Percentiles rank a stretch among this genome's conserved stretches.
phyloP scores from a whole-genome alignment of 108 stramenopile species.

The Fragilariopsis cylindrus region DNA sequence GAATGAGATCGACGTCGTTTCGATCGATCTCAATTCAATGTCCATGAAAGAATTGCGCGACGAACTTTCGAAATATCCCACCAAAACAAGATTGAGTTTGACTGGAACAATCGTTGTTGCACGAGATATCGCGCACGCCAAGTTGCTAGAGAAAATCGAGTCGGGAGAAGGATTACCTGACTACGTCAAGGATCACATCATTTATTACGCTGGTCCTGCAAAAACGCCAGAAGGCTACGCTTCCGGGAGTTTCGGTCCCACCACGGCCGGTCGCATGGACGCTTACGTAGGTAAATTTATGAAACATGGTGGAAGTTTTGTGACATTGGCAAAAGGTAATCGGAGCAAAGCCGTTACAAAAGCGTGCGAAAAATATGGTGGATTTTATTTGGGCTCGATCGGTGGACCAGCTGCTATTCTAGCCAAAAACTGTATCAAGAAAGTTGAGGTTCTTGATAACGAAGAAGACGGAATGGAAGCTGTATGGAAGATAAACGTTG shows the following conservation, averaged over 20 bases:
- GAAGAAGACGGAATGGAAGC: conserved; percentile 99
- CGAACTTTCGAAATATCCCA: conserved; percentile 79
- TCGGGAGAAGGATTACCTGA: conserved; percentile 92
- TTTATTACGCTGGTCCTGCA: conserved; percentile 97
- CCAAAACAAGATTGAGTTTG: conserved; percentile 84
- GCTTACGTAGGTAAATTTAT: conserved; percentile 93
- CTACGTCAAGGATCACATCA: conserved; percentile 94
- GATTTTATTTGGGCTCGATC: conserved; percentile 96
- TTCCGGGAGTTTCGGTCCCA: conserved; percentile 93
- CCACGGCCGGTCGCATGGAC: conserved; percentile 99
- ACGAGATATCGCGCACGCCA: conserved; percentile 97
- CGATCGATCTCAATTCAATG: conserved; percentile 87
- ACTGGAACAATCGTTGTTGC: conserved; percentile 95
- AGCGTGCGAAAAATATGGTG: conserved; percentile 95
- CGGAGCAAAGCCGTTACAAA: conserved; percentile 89
- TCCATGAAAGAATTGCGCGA: conserved; percentile 85
- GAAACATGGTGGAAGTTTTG: conserved; percentile 89
- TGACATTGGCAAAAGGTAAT: conserved; percentile 96
- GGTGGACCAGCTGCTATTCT: conserved; percentile 97
- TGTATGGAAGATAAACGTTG: conserved; percentile 97
- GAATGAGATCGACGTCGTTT: conserved; percentile 47
- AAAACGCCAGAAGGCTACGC: conserved; percentile 97
- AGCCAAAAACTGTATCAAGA: conserved; percentile 95
- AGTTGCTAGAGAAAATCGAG: conserved; percentile 90
- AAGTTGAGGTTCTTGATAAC: conserved; percentile 94